Base-by-base conservation (phyloP, 139 green algal genomes). In the Trebouxia sp. region DNA sequence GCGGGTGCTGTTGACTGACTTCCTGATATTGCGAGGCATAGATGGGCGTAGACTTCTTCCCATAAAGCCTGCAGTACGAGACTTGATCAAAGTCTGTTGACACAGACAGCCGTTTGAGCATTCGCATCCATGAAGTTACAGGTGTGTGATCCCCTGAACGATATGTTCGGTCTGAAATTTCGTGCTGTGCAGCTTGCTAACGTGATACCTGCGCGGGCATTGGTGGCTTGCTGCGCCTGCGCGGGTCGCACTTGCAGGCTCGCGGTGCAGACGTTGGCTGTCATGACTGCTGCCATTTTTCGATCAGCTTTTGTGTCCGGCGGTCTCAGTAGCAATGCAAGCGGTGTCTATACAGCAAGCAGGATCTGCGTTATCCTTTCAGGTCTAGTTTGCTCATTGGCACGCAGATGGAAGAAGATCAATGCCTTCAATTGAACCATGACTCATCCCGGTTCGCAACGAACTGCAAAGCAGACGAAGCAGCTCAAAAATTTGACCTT, bases 281-380 rank as follows among this genome's bases (percentile, higher is more conserved):
- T 72, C 62, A 72, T 72, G 62, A 72, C 62, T 42, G 62, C 62
- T 43, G 62, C 62, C 62, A 72, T 72, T 43, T n/a, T n/a, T n/a
- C n/a, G n/a, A n/a, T n/a, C n/a, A n/a, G n/a, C n/a, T n/a, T n/a
- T n/a, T n/a, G n/a, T n/a, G n/a, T n/a, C n/a, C n/a, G n/a, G n/a
- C n/a, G n/a, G n/a, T n/a, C n/a, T n/a, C n/a, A n/a, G n/a, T n/a
- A n/a, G n/a, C n/a, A n/a, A n/a, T n/a, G n/a, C n/a, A n/a, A n/a
- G n/a, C n/a, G n/a, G n/a, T n/a, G n/a, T n/a, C n/a, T n/a, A n/a
- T n/a, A n/a, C n/a, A n/a, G n/a, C n/a, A n/a, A n/a, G n/a, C n/a
- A n/a, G n/a, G n/a, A n/a, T n/a, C n/a, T n/a, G n/a, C n/a, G n/a
- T n/a, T n/a, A n/a, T n/a, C n/a, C n/a, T n/a, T n/a, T n/a, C n/a